Evolutionary conservation across 2,329 filamentous ascomycete species (phyloP).

Genomic region (Aspergillus viridinutans): DNA sequence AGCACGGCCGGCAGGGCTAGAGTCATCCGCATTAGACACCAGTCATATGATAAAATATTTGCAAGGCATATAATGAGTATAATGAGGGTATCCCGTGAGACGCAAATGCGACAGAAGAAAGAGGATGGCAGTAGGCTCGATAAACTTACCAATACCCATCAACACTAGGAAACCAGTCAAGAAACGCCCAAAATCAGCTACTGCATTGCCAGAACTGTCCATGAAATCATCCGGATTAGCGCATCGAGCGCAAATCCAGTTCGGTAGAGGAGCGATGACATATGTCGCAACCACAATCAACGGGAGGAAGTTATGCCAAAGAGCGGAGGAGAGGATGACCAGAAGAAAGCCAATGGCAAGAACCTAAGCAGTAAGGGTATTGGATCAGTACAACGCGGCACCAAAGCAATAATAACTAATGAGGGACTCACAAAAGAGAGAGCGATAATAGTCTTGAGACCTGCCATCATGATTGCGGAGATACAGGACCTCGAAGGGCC

Average conservation of each 20-base stretch:
- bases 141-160: constrained; percentile 85
- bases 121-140: neutral
- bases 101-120: neutral
- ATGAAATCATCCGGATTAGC: constrained; percentile 95
- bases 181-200: constrained; percentile 93
- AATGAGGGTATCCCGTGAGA: neutral
- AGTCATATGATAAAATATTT: neutral
- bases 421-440: constrained; percentile 76
- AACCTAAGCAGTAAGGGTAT: constrained; percentile 49
- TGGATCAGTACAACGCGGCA: neutral
- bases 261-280: constrained; percentile 86
- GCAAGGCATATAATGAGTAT: too few species aligned
- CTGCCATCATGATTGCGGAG: constrained; percentile 60
- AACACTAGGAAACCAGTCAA: constrained; percentile 92
- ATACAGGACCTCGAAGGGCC: constrained; percentile 19
- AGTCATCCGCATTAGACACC: neutral
- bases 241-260: constrained; percentile 89
- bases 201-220: constrained; percentile 72
- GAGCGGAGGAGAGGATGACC: constrained; percentile 93
- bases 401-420: neutral
- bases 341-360: constrained; percentile 98
- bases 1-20: constrained; percentile 82
- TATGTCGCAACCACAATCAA: constrained; percentile 95
- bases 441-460: constrained; percentile 97
- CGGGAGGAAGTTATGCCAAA: constrained; percentile 92